Base-by-base conservation (phyloP, 139 green algal genomes). In the Chlamydomonas incerta region DNA sequence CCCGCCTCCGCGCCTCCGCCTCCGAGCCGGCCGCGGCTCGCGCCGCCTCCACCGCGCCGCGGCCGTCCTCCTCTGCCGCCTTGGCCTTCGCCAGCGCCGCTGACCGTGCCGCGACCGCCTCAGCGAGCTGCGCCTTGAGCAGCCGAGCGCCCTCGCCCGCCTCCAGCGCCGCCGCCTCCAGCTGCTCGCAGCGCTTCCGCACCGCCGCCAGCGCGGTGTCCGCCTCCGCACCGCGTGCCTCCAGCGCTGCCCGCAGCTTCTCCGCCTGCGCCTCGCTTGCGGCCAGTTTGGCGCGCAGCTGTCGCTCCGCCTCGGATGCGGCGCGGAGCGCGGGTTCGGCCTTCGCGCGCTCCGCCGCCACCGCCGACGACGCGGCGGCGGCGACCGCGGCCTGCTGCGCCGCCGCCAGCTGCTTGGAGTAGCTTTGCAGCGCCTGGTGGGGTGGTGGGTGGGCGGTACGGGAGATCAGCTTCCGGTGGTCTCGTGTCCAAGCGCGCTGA, bases 341-440 rank as follows among this genome's bases (percentile, higher is more conserved):
- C 37, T 62, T 24, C 0, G 60, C 21, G 21, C 75, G 75, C 75
- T 72, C 75, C 29, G 34, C 35, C 29, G 75, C 60, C 34, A 81
- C 20, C 8, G 74, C 74, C 20, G 74, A 50, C 8, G 41, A 50
- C 1, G 8, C 60, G 55, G 68, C 62, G 4, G 41, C 65, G 46
- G n/a, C 31, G 5, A 83, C 24, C 2, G 77, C 77, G 0, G 77
- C 63, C 46, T 74, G 63, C 34, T 83, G 77, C 37, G 33, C 47
- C 5, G 76, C 37, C 20, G 37, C 62, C 20, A 83, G 62, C 37
- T 73, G 62, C 4, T 57, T 18, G 1, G 37, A 28, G 76, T 83
- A 65, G 76, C 26, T 21, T 28, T 73, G 62, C 62, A 83, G 62
- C n/a, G 74, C 74, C 41, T 50, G n/a, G n/a, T 58, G 52, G 11